A percentile compares a stretch with the other conserved stretches of the same genome.
phyloP scores from a whole-genome alignment of 345 rosid species.

The Moricandia moricandioides region DNA sequence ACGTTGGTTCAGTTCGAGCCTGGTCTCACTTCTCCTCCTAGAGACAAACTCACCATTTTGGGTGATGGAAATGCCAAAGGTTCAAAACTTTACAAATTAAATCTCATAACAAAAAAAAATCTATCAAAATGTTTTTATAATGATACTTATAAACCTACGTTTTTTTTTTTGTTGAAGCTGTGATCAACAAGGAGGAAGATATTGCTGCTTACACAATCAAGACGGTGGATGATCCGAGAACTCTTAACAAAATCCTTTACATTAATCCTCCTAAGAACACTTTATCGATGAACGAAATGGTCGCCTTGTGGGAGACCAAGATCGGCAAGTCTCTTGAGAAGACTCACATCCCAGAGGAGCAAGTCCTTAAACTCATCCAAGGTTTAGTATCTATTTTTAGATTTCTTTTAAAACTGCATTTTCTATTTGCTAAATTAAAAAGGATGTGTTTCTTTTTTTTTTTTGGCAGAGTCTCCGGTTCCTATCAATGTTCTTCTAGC shows the following conservation, averaged over 20 bases:
- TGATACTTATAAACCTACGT: background rate
- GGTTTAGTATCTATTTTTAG: conserved; percentile 34
- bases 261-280: conserved; percentile 56
- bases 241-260: conserved; percentile 59
- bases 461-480: conserved; percentile 48
- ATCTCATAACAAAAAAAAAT: background rate
- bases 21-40: conserved; percentile 56
- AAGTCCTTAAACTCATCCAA: conserved; percentile 52
- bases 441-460: background rate
- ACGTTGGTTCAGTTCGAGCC: conserved; percentile 44
- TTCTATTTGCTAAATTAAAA: background rate
- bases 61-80: conserved; percentile 66
- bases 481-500: conserved; percentile 49
- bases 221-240: conserved; percentile 60
- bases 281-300: conserved; percentile 56
- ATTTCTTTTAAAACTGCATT: background rate
- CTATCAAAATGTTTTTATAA: background rate
- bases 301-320: conserved; percentile 63
- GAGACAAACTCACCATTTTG: conserved; percentile 49
- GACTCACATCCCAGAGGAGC: conserved; percentile 49
- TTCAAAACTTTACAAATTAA: background rate
- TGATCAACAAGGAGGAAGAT: conserved; percentile 58
- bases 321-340: conserved; percentile 62
- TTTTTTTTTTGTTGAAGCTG: conserved; percentile 31
- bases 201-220: conserved; percentile 52